Evolutionary conservation across 23 red algal species (phyloP).

Genomic region (Gracilaria caudata): DNA sequence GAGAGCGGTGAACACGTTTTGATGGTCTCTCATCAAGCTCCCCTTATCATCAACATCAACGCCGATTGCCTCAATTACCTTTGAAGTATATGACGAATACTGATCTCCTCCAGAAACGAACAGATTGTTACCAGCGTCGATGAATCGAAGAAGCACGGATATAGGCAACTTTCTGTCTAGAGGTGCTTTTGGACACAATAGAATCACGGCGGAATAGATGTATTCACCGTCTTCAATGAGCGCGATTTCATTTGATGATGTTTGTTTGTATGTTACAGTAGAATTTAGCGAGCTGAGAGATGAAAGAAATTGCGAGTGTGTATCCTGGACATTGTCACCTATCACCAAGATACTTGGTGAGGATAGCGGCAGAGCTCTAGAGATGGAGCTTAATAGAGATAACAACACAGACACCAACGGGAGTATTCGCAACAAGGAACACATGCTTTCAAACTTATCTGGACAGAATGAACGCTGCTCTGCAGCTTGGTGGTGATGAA

Average conservation of each 20-base stretch:
- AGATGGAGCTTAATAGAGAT: not conserved
- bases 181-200: conserved; percentile 62
- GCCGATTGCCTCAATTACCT: conserved; percentile 68
- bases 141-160: conserved; percentile 50
- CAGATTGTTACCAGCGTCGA: conserved; percentile 66
- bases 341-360: conserved; percentile 33
- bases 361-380: not conserved
- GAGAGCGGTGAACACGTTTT: conserved; percentile 19
- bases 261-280: conserved; percentile 35
- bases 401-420: not conserved
- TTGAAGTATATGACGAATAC: conserved; percentile 39
- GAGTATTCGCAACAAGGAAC: not conserved
- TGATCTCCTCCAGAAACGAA: conserved; percentile 41
- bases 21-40: conserved; percentile 64
- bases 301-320: conserved; percentile 56
- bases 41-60: conserved; percentile 61
- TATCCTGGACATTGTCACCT: conserved; percentile 17
- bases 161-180: conserved; percentile 38
- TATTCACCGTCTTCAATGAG: conserved; percentile 59
- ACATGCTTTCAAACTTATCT: not conserved
- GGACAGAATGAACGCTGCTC: not conserved
- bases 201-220: conserved; percentile 42
- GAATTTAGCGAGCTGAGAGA: conserved; percentile 2
- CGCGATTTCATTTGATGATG: conserved; percentile 7
- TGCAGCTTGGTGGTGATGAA: not conserved